These are phyloP conservation scores for Strombidium stylifer DNA, from an alignment of 73 alveolate species.

Conservation along the genomic window DNA sequence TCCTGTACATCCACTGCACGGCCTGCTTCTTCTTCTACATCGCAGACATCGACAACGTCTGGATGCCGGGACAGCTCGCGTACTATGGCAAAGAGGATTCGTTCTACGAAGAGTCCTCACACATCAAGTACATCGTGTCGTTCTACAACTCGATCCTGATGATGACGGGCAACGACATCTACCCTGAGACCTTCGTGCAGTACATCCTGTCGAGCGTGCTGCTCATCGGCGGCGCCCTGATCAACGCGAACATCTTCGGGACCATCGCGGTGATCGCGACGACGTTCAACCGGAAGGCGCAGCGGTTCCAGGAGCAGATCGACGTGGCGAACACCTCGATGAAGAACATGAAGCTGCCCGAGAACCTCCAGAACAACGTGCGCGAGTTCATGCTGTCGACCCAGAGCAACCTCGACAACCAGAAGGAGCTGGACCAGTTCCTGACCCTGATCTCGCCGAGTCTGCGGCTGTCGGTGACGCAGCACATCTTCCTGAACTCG, in stretches of 20 bases:
- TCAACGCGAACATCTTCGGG: slow-evolving; percentile 67
- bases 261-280: slow-evolving; percentile 42
- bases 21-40: slow-evolving; percentile 33
- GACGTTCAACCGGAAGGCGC: slow-evolving; percentile 30
- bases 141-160: slow-evolving; percentile 57
- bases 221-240: slow-evolving; percentile 51
- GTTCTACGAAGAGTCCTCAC: no score
- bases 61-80: no score
- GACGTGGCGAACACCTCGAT: slow-evolving; percentile 64
- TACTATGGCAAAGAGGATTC: no score
- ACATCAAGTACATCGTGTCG: no score
- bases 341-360: slow-evolving; percentile 64
- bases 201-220: slow-evolving; percentile 14
- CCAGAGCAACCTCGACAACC: slow-evolving; percentile 35
- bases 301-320: slow-evolving; percentile 26
- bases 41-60: no score
- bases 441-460: slow-evolving; percentile 56
- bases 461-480: slow-evolving; percentile 35
- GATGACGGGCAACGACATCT: slow-evolving; percentile 63
- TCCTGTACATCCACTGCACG: slow-evolving; percentile 28
- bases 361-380: slow-evolving; percentile 37
- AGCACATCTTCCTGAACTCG: no score
- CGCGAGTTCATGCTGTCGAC: slow-evolving; percentile 37
- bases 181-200: slow-evolving; percentile 48
- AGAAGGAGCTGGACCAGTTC: slow-evolving; percentile 53